Base-by-base conservation (phyloP, 441 rosid species). In the Euphorbia schlechtendalii region DNA sequence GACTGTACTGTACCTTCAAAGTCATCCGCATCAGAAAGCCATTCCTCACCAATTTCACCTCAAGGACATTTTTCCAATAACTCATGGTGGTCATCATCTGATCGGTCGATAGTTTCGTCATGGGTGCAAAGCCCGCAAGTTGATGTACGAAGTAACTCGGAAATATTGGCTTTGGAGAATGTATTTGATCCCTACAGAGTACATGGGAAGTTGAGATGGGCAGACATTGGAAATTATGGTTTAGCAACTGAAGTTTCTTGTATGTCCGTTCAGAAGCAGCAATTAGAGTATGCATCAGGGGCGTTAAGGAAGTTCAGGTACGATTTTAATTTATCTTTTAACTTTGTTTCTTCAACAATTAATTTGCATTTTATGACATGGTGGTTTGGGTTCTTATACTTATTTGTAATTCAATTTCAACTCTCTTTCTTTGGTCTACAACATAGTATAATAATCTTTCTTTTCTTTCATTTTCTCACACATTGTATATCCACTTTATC, bases 281-380 rank as follows among this genome's bases (percentile, higher is more conserved):
- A 84, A 71, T 78, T 86, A 57, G 76, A 82, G 57, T 84, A 82
- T 68, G 89, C 84, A 30, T 76, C 89, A 0, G 77, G 71, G 63
- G 87, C 89, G 63, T 76, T 86, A 56, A 77, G 80, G 72, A 79
- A 82, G 74, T 86, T 83, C 76, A 86, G 87, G 86, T 86, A 36
- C 25, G 64, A n/a, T 40, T 30, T 36, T 40, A 12, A 40, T 54
- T 49, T 53, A 34, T 11, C 5, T 34, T 20, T 32, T 14, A 20
- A 28, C 34, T 54, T 65, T 75, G 56, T 66, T 34, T 38, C 49
- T 20, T 65, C 20, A 34, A 28, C n/a, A 49, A 49, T 21, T 32
- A 28, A 30, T 49, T 55, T 30, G 45, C 30, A 15, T 45, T 61
- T 17, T 25, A 10, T 46, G 41, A 8, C 55, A 43, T 17, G 40